Conservation (phyloP, 2,329 filamentous ascomycete genomes). For the Pyrenophora graminea region DNA sequence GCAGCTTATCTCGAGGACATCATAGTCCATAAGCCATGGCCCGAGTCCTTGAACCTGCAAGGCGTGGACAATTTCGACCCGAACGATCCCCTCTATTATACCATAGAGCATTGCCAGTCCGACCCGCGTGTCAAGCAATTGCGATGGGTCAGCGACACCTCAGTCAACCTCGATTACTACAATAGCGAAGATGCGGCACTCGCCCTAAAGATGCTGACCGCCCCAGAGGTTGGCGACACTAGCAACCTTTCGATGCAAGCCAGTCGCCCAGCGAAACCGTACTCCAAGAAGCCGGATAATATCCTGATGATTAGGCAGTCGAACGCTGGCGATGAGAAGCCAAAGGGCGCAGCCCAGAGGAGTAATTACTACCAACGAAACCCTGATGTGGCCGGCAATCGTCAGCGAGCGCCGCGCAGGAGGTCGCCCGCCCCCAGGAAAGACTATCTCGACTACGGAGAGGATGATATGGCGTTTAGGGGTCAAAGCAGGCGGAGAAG, state of each 20-base stretch:
- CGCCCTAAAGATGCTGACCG: slow-evolving; percentile 58
- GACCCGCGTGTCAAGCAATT: slow-evolving; percentile 61
- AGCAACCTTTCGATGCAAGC: slow-evolving; percentile 58
- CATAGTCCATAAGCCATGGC: slow-evolving; percentile 40
- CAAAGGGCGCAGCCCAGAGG: slow-evolving; percentile 73
- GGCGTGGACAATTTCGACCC: slow-evolving; percentile 84
- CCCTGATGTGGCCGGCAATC: slow-evolving; percentile 75
- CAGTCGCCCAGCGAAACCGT: slow-evolving; percentile 69
- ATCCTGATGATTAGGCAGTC: slow-evolving; percentile 75
- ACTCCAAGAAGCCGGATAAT: slow-evolving; percentile 69
- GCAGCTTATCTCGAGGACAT: slow-evolving; percentile 42
- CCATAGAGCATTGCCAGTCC: slow-evolving; percentile 66
- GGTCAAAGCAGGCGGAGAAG: slow-evolving; percentile 29
- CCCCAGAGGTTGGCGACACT: slow-evolving; percentile 51
- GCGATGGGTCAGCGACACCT: slow-evolving; percentile 95
- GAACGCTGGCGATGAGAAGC: slow-evolving; percentile 77
- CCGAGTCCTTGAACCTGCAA: slow-evolving; percentile 77
- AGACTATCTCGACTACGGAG: slow-evolving; percentile 38
- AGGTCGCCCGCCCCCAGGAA: slow-evolving; percentile 46
- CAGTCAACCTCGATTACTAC: slow-evolving; percentile 82
- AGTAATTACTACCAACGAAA: slow-evolving; percentile 93
- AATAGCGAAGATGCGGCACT: slow-evolving; percentile 57
- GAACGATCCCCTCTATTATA: slow-evolving; percentile 76
- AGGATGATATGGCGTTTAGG: slow-evolving; percentile 27
- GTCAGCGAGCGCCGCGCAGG: slow-evolving; percentile 60